Evolutionary conservation across 495 filamentous ascomycete genomes (phyloP).

Genomic region (Aspergillus kassunensis): DNA sequence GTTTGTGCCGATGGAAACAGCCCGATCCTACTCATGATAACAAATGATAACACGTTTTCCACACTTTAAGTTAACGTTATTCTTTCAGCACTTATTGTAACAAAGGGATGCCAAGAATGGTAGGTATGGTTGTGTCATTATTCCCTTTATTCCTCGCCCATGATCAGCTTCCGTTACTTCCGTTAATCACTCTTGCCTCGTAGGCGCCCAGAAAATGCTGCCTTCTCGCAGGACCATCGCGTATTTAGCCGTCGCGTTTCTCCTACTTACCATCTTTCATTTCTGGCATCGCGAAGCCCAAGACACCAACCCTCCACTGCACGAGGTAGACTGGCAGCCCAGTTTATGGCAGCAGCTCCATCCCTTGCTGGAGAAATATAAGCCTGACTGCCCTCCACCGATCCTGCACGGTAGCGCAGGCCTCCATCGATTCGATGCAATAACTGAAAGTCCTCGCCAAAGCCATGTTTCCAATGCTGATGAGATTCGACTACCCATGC

Average conservation of each 20-base stretch:
- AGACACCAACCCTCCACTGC: not conserved
- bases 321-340: not conserved
- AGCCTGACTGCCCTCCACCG: constrained; percentile 17
- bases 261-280: constrained; percentile 4
- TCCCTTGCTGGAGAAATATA: constrained; percentile 18
- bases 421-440: constrained; percentile 15
- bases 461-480: constrained; percentile 20
- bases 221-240: not conserved
- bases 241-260: not conserved
- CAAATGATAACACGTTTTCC: not conserved
- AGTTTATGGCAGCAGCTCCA: constrained; percentile 17
- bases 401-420: constrained; percentile 9
- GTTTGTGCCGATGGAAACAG: not conserved
- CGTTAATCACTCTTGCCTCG: too few species aligned
- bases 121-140: too few species aligned
- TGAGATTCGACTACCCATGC: constrained; percentile 20
- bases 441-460: constrained; percentile 10
- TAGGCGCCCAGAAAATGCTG: too few species aligned
- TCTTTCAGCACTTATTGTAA: too few species aligned
- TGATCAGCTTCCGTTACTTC: too few species aligned
- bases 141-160: too few species aligned
- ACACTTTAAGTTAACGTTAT: too few species aligned
- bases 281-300: not conserved
- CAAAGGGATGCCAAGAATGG: too few species aligned
- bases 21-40: not conserved